A percentile compares a stretch with the other conserved stretches of the same genome.
Evolutionary conservation across 805 yeast species (phyloP).

Genomic region (Kluyveromyces dobzhanskii): DNA sequence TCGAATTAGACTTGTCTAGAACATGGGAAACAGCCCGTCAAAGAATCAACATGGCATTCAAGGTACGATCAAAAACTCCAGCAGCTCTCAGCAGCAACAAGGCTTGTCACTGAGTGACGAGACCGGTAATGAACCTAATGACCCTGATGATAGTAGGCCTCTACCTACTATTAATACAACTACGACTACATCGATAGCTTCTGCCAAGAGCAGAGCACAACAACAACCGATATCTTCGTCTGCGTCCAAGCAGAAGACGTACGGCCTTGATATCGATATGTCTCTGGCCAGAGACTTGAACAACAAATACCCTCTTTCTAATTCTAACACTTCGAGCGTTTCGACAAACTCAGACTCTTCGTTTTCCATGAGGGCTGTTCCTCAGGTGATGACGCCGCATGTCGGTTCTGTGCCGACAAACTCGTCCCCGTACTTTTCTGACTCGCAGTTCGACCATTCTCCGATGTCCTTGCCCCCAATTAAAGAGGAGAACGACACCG

Average conservation of each 20-base stretch:
- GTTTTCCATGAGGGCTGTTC: constrained; percentile 1
- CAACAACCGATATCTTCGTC: constrained; percentile 4
- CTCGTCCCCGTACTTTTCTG: not conserved
- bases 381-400: no score
- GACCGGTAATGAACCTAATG: constrained; percentile 32
- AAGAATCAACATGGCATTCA: constrained; percentile 32
- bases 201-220: constrained; percentile 6
- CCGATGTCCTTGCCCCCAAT: constrained; percentile 9
- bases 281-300: constrained; percentile 27
- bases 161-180: constrained; percentile 29
- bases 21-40: constrained; percentile 64
- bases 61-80: constrained; percentile 27
- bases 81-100: constrained; percentile 22
- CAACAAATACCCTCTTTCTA: constrained; percentile 3
- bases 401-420: not conserved
- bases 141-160: constrained; percentile 41
- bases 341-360: constrained; percentile 7
- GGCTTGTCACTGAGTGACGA: constrained; percentile 23
- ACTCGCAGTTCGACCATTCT: constrained; percentile 3
- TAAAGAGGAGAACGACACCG: constrained; percentile 7
- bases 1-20: no score
- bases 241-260: constrained; percentile 8
- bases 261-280: constrained; percentile 28
- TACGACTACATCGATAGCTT: not conserved
- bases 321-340: constrained; percentile 5